phyloP scores from a whole-genome alignment of 2,329 filamentous ascomycete genomes.

The Penicillium sp. region DNA sequence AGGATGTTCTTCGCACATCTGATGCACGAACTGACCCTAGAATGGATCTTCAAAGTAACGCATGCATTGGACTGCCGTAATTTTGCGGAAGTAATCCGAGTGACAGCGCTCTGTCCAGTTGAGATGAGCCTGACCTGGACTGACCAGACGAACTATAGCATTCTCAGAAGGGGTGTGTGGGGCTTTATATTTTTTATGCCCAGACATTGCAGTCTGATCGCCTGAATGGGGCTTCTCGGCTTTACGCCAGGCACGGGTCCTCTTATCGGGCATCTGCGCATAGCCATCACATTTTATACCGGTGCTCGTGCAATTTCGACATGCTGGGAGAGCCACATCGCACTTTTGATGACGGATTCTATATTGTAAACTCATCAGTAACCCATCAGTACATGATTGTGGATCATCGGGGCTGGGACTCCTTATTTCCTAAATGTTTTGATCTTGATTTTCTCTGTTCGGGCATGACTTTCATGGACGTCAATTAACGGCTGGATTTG shows the following conservation, averaged over 20 bases:
- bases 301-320: neutral
- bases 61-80: neutral
- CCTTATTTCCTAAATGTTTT: neutral
- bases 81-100: neutral
- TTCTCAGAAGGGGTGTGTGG: neutral
- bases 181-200: neutral
- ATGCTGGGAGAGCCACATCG: constrained; percentile 3
- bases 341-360: neutral
- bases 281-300: neutral
- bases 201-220: neutral
- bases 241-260: neutral
- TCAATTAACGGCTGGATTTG: neutral
- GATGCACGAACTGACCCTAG: neutral
- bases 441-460: neutral
- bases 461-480: neutral
- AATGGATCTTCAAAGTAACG: neutral
- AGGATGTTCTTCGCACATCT: neutral
- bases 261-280: neutral
- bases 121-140: neutral
- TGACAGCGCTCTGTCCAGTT: neutral
- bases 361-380: neutral
- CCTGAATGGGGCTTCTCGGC: neutral
- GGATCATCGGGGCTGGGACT: neutral
- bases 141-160: neutral
- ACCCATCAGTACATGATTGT: neutral